Evolutionary conservation across 805 yeast species (phyloP), one percentile per base, ranked within the genome.

Genomic region (Ogataea polymorpha): DNA sequence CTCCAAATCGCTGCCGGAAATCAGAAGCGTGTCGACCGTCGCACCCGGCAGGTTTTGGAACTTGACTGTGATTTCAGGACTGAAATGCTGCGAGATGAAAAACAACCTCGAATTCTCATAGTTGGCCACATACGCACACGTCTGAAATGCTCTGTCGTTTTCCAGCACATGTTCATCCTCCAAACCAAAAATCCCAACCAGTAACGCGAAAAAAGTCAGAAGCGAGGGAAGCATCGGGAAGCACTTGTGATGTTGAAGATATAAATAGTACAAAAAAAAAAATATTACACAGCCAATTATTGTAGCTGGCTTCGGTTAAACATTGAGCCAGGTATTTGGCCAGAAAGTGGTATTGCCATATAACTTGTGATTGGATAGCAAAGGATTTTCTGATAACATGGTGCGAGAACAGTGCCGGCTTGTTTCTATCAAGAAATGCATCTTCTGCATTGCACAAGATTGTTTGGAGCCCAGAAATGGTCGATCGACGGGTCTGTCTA

Each of bases 71-170:
- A 62, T 49, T 14, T 45, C 39, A 4, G 61, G 55, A 10, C 29
- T 16, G n/a, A 44, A 27, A 14, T 51, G 48, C 34, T 50, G 46
- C 2, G 55, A 49, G 2, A 51, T 37, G 16, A 40, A 35, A 39
- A 44, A 50, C 16, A 42, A n/a, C 21, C 17, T 25, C 5, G 55
- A 46, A 14, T 39, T 40, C 23, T 57, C 54, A 26, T 55, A 53
- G 30, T 56, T 48, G 6, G 61, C 58, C 13, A 63, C 48, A 34
- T 52, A 56, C 2, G 67, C 61, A 38, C 67, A 63, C 1, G 61
- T 49, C 43, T 61, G 65, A 11, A 58, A 43, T 9, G 51, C 46
- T 30, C 41, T 44, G n/a, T 48, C 50, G 9, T 49, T 46, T 13
- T 44, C 42, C 7, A 62, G 30, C 2, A 41, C 33, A 23, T 59